Evolutionary conservation across 345 rosid genomes (phyloP).

Genomic region (Reutealis trisperma): DNA sequence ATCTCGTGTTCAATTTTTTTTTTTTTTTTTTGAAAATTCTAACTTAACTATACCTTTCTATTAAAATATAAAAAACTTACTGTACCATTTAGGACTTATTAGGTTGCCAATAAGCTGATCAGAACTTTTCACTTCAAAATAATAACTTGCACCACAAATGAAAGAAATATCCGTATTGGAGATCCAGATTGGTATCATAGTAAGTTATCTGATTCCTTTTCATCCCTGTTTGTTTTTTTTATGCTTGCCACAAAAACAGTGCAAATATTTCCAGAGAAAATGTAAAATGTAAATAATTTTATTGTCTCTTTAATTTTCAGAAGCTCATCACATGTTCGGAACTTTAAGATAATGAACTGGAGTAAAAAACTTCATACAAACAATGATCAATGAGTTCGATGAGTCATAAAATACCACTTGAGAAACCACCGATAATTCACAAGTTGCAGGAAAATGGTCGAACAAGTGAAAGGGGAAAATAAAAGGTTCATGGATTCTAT

Average conservation of each 20-base stretch:
- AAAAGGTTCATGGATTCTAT: not conserved
- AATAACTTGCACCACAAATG: no score
- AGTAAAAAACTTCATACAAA: slow-evolving; percentile 8
- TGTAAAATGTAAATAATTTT: not conserved
- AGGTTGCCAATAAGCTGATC: no score
- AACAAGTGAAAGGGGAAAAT: not conserved
- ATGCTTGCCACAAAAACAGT: not conserved
- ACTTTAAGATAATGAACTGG: not conserved
- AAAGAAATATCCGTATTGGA: no score
- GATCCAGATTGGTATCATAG: no score
- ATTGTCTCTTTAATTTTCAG: not conserved
- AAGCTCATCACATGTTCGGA: not conserved
- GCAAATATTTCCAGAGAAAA: not conserved
- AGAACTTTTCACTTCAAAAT: no score
- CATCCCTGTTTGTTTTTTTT: not conserved
- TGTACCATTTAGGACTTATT: no score
- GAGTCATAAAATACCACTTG: not conserved
- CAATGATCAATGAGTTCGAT: not conserved
- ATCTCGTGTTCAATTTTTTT: no score
- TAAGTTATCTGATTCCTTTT: no score
- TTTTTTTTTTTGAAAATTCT: no score
- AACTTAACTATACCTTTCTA: no score
- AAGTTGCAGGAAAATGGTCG: slow-evolving; percentile 12
- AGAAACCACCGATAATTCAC: not conserved
- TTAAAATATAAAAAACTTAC: no score